phyloP scores from a whole-genome alignment of 768 basidiomycete species.

The Suillus alpinus region DNA sequence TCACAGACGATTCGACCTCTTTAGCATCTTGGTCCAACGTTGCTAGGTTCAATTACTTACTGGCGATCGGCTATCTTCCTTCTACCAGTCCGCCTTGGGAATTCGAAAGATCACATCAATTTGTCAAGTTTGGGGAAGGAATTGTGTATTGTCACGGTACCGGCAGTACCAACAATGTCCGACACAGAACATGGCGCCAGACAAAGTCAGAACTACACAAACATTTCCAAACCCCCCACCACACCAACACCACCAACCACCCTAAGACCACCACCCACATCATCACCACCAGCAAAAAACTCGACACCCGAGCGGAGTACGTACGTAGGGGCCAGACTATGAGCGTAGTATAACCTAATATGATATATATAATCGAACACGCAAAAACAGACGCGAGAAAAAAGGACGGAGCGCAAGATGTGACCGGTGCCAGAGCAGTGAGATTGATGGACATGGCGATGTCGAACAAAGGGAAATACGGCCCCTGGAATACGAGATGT shows the following conservation, averaged over 20 bases:
- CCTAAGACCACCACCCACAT: conserved; percentile 11
- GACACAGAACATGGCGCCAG: not conserved
- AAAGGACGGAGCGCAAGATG: conserved; percentile 8
- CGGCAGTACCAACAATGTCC: not conserved
- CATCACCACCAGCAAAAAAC: conserved; percentile 15
- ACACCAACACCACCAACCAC: conserved; percentile 11
- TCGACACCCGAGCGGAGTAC: conserved; percentile 7
- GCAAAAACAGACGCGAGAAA: conserved; percentile 18
- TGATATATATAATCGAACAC: conserved; percentile 29
- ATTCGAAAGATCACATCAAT: not conserved
- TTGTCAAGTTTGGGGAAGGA: not conserved
- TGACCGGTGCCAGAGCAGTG: conserved; percentile 12
- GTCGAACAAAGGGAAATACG: conserved; percentile 11
- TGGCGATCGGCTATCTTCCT: not conserved
- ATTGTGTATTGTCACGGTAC: not conserved
- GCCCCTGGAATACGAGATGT: conserved; percentile 11
- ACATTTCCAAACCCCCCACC: conserved; percentile 6
- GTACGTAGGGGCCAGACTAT: conserved; percentile 21
- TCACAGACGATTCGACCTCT: not conserved
- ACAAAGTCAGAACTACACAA: conserved; percentile 2
- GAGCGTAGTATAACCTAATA: conserved; percentile 20
- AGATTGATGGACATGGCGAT: conserved; percentile 10
- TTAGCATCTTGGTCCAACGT: not conserved
- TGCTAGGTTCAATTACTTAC: not conserved
- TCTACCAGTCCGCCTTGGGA: not conserved